Conservation (phyloP, 1,139 yeast species). For the Pichia sp. region DNA sequence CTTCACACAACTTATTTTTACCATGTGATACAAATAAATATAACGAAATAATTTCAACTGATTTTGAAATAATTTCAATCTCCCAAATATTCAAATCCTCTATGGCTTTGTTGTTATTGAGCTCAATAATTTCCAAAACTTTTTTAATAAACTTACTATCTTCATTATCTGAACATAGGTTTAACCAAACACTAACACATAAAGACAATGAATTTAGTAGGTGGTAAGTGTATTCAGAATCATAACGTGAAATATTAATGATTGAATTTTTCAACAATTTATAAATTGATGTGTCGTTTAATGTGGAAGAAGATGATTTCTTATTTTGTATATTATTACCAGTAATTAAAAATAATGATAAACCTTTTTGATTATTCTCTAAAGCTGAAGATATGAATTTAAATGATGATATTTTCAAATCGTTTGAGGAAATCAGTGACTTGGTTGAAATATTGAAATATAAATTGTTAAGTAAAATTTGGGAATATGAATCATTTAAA, state of each 20-base stretch:
- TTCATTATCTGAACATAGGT: constrained; percentile 27
- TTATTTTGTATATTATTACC: constrained; percentile 34
- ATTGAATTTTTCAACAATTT: constrained; percentile 26
- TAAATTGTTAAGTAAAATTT: constrained; percentile 51
- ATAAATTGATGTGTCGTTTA: constrained; percentile 33
- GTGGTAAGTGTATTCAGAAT: neutral
- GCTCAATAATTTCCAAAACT: constrained; percentile 31
- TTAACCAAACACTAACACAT: constrained; percentile 4
- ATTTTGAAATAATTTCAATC: constrained; percentile 55
- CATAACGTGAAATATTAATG: constrained; percentile 31
- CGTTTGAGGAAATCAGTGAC: constrained; percentile 43
- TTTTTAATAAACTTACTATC: constrained; percentile 47
- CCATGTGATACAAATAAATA: constrained; percentile 51
- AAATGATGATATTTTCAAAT: constrained; percentile 53
- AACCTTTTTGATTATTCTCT: constrained; percentile 79
- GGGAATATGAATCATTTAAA: constrained; percentile 60
- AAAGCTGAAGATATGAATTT: constrained; percentile 71
- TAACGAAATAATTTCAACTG: constrained; percentile 70
- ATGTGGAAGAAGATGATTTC: constrained; percentile 31
- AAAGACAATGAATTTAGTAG: constrained; percentile 1
- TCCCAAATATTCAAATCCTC: constrained; percentile 15
- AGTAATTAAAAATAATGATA: constrained; percentile 68
- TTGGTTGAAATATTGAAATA: constrained; percentile 55
- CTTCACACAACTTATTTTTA: constrained; percentile 35
- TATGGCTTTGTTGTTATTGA: neutral